Base-by-base conservation (phyloP, 2,329 filamentous ascomycete genomes). In the Elsinoe arachidis region DNA sequence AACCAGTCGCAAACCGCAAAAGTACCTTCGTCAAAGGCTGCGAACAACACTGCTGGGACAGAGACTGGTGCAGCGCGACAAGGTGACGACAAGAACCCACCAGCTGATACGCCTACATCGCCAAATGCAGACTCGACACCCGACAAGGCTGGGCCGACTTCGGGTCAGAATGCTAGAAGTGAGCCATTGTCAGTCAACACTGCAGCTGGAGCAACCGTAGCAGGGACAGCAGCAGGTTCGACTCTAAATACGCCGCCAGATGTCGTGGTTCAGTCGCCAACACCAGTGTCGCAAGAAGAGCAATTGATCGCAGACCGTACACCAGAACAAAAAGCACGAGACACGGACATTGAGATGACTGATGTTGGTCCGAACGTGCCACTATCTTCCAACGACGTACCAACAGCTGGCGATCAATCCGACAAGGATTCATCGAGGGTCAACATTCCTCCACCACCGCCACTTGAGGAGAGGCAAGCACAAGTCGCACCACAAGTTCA, bases 281-380 rank as follows among this genome's bases (percentile, higher is more conserved):
- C 75, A 11, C 76, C 76, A 7, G 69, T 72, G 30, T 68, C 71
- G 9, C 70, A 67, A 46, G 58, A 62, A 33, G 67, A 70, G n/a
- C 61, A 66, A 34, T 56, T 74, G 69, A 72, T 81, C 73, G 65
- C 77, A 68, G 65, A 80, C 69, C 65, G 73, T 70, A 80, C 76
- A 12, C 71, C 74, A 23, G 68, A 76, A 58, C 76, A 79, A 62
- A 70, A 74, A 58, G 67, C 72, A 52, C 65, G 69, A 3, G 81
- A 84, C 63, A 78, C 72, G 55, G 78, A 82, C 62, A 75, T 85
- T 56, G 78, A 84, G 57, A 88, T 89, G 82, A 77, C 78, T 35
- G 86, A 88, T 69, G 77, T 76, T 6, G 65, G 65, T 5, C 69
- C 75, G 26, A 68, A 72, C 34, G 65, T 78, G 41, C 78, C 80